Conservation (phyloP, 805 yeast genomes). For the Yueomyces sp. region DNA sequence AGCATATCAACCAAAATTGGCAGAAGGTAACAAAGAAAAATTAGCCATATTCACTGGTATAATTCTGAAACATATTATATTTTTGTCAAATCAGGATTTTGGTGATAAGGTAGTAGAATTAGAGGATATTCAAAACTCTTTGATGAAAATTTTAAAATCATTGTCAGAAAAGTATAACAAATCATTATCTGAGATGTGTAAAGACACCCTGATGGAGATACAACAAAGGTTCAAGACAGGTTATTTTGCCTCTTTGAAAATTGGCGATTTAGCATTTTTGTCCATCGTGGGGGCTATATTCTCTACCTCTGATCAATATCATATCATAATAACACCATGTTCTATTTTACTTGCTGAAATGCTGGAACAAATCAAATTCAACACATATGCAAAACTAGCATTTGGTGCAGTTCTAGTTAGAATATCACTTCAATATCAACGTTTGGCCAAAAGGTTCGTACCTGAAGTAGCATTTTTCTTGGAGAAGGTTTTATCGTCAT, state of each 20-base stretch:
- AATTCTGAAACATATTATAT: conserved; percentile 47
- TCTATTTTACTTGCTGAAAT: conserved; percentile 59
- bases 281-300: conserved; percentile 62
- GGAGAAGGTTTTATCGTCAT: conserved; percentile 34
- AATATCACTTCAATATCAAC: conserved; percentile 56
- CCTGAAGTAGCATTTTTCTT: conserved; percentile 65
- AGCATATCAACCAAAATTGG: conserved; percentile 61
- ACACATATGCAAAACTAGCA: conserved; percentile 30
- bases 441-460: conserved; percentile 61
- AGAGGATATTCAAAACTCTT: conserved; percentile 27
- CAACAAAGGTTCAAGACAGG: conserved; percentile 36
- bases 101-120: conserved; percentile 24
- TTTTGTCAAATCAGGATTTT: conserved; percentile 29
- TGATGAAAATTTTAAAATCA: conserved; percentile 36
- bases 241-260: conserved; percentile 27
- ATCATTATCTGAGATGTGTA: conserved; percentile 45
- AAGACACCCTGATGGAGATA: conserved; percentile 42
- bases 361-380: conserved; percentile 38
- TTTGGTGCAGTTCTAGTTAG: conserved; percentile 59
- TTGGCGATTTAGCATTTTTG: conserved; percentile 50
- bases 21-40: conserved; percentile 69
- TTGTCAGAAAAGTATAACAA: conserved; percentile 56
- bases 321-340: conserved; percentile 79
- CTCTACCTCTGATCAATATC: conserved; percentile 94
- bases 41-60: conserved; percentile 50